Base-by-base conservation (phyloP, 768 basidiomycete species). In the Stropharia rugosoannulata region DNA sequence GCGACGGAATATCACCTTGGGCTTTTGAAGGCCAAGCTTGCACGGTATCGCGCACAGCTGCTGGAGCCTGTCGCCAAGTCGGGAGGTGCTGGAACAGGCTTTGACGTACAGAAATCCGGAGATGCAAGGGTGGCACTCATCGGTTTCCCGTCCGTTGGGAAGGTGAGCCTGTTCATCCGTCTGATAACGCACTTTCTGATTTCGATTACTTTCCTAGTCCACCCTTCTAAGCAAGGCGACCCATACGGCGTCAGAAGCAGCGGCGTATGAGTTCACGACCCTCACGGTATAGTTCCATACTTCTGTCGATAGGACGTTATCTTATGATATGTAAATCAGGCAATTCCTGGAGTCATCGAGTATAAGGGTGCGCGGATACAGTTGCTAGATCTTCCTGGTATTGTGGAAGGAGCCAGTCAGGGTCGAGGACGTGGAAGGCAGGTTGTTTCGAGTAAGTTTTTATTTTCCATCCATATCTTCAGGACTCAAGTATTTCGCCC, bases 311-410 rank as follows among this genome's bases (percentile, higher is more conserved):
- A 8, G n/a, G 49, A 15, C 45, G 19, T 43, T 38, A 38, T 62
- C 53, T 57, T 58, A 49, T 59, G 39, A 58, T 22, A 15, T 55
- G 8, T 52, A 46, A 41, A 60, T 11, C 39, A 92, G 86, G 96
- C 97, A 9, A 98, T 99, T 58, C 96, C 97, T 36, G 97, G 97
- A 47, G 97, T 98, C 3, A 84, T 98, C 15, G 95, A 98, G 65
- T 91, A 98, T 69, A 87, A 96, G 69, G 97, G 97, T 27, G 81
- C 80, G 38, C 82, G 93, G 41, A 95, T 98, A 54, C 97, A 99
- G 68, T 80, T 98, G 42, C 82, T 98, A 13, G 95, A 98, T 82
- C 75, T 98, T 32, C 95, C 95, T 2, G 95, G 95, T 71, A 98
- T 98, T 62, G 93, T 98, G 7, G 93, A 95, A 71, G 93, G 93